These are phyloP conservation scores for Botryotinia calthae DNA, from an alignment of 2,329 filamentous ascomycete species.

Conservation along the genomic window DNA sequence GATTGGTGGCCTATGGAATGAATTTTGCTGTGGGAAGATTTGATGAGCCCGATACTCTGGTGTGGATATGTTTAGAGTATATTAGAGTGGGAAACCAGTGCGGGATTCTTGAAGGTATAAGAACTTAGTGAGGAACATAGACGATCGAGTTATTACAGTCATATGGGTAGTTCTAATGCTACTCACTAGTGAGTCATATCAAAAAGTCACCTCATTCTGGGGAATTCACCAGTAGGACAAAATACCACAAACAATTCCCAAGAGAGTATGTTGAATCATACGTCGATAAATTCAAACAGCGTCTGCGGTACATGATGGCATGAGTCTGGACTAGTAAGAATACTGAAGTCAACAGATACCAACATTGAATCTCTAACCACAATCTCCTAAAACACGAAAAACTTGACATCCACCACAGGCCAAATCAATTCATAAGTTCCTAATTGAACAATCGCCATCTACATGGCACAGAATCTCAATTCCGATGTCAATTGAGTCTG, in stretches of 20 bases:
- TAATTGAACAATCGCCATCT: not conserved
- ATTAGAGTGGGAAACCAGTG: not conserved
- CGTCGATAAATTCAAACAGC: not conserved
- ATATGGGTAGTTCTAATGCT: not conserved
- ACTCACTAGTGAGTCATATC: not conserved
- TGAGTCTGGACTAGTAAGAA: not conserved
- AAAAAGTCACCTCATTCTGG: not conserved
- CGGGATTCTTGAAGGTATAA: not conserved
- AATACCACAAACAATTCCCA: not conserved
- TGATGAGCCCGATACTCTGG: not conserved
- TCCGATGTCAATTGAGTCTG: not conserved
- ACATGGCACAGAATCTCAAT: too few species aligned
- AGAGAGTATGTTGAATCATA: not conserved
- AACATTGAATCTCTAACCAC: not conserved
- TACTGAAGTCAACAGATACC: not conserved
- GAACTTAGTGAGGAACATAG: accelerated
- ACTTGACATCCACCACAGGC: not conserved
- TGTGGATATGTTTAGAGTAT: not conserved
- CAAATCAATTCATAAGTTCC: not conserved
- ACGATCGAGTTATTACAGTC: not conserved
- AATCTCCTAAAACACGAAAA: not conserved
- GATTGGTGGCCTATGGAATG: not conserved
- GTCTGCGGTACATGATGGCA: not conserved
- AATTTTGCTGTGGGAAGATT: not conserved
- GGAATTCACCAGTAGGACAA: not conserved